Percentiles rank a stretch among this genome's conserved stretches.
Evolutionary conservation across 805 yeast species (phyloP).

Genomic region (Saturnispora zaruensis): DNA sequence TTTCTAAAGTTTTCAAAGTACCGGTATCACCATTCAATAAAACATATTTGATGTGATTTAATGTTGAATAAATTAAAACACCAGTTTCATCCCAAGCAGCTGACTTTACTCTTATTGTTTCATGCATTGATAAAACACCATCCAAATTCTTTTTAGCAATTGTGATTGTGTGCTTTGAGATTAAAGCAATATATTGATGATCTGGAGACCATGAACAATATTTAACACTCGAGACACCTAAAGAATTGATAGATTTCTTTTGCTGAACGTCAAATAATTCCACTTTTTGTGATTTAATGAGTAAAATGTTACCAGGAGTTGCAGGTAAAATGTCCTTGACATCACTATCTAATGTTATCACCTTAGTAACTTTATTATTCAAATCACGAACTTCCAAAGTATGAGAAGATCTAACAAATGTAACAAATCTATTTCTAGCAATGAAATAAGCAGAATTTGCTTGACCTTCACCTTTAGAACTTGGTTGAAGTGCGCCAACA

Average conservation of each 20-base stretch:
- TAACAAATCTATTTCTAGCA: conserved; percentile 90
- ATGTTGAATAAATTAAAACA: conserved; percentile 84
- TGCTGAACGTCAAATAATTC: conserved; percentile 89
- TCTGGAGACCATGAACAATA: conserved; percentile 85
- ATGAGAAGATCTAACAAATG: conserved; percentile 54
- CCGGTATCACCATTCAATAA: conserved; percentile 93
- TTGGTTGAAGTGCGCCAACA: conserved; percentile 90
- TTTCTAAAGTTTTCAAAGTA: conserved; percentile 83
- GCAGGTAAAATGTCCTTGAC: conserved; percentile 69
- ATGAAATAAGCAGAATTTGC: conserved; percentile 85
- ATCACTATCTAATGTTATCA: conserved; percentile 57
- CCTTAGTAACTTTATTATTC: conserved; percentile 71
- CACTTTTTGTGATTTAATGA: conserved; percentile 65
- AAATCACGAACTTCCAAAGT: conserved; percentile 78
- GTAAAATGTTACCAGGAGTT: conserved; percentile 74
- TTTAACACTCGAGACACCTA: conserved; percentile 70
- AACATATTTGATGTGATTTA: conserved; percentile 92
- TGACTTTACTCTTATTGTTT: conserved; percentile 91
- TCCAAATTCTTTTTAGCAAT: conserved; percentile 76
- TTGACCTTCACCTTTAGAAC: conserved; percentile 67
- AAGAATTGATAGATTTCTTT: conserved; percentile 63
- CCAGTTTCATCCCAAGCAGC: conserved; percentile 97
- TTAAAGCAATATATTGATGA: conserved; percentile 77
- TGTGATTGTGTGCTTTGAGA: conserved; percentile 87
- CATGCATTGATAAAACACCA: conserved; percentile 77